Evolutionary conservation across 2,329 filamentous ascomycete genomes (phyloP), one percentile per base, ranked within the genome.

Genomic region (Hysterium pulicare): DNA sequence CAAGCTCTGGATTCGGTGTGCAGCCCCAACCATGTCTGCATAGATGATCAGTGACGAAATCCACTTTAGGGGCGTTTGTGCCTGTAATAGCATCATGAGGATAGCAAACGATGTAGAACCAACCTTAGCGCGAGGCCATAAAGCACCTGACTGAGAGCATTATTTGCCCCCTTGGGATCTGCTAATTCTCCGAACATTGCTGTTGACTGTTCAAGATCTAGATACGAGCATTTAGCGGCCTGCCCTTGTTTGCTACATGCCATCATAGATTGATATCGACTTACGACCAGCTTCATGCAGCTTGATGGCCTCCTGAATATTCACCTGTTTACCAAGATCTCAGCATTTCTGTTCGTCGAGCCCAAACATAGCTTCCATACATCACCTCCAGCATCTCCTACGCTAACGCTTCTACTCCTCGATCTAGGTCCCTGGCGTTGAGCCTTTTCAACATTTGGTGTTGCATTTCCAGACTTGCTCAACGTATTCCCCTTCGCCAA

Each of bases 261-360:
- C 24, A 28, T 28, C 24, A 45, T 43, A 21, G 30, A 33, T 17
- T 17, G n/a, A 13, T n/a, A 23, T 31, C 17, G 33, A 62, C 64
- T 54, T 50, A 77, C 76, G 71, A 44, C 91, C 91, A 35, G 75
- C 77, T 69, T 98, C 93, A 64, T 98, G 93, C 50, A 97, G 75
- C 47, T 86, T 79, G 62, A 98, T 98, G n/a, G 93, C 93, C 69
- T 94, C 84, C 68, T 96, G 91, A 45, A 98, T 95, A 66, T 87
- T 83, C 45, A 78, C 54, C 51, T 64, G 45, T 44, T 50, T 47
- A 55, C 45, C 41, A 44, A 44, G 30, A 22, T 33, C 43, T 43
- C 42, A 44, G 36, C 40, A 41, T 10, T 23, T 47, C 35, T 36
- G 30, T 30, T 17, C 33, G 35, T 31, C 11, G 17, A 22, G 23